Base-by-base conservation (phyloP, 352 stramenopile species). In the Pythium insidiosum region DNA sequence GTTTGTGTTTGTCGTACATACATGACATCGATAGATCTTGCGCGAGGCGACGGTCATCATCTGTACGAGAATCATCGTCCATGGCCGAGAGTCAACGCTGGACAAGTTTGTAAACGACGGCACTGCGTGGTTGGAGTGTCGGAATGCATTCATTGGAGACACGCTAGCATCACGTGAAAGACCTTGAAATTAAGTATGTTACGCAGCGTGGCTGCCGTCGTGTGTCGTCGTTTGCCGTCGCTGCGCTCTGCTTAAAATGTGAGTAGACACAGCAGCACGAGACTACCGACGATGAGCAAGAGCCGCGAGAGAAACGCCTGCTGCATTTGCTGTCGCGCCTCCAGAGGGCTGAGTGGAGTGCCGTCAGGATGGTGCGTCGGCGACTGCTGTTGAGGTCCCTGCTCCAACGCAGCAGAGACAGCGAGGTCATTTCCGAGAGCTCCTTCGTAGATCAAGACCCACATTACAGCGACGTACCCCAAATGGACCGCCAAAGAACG, bases 11-110 rank as follows among this genome's bases (percentile, higher is more conserved):
- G n/a, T n/a, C n/a, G n/a, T 46, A 37, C 62, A 9, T 49, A 79
- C 71, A 18, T 61, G 44, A 50, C 72, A 84, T 22, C 66, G 58
- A 0, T 68, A 68, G 4, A 75, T 68, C 4, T 61, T 62, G 12
- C 53, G 38, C 11, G 72, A 61, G 10, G 69, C 63, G 12, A 84
- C 57, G 9, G 73, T 70, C 68, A 88, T 81, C 43, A 74, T 74
- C 34, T 85, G 68, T 21, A 72, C 73, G 33, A 84, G 60, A 36
- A 88, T 83, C 76, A 86, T 84, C 48, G 84, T 88, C n/a, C n/a
- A n/a, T n/a, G n/a, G n/a, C n/a, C n/a, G n/a, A n/a, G n/a, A n/a
- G n/a, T n/a, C n/a, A n/a, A n/a, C n/a, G n/a, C n/a, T n/a, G n/a
- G n/a, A n/a, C n/a, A n/a, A n/a, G n/a, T n/a, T n/a, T n/a, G n/a